Base-by-base conservation (phyloP, 106 monocot species). In the Dendrobium nobile region DNA sequence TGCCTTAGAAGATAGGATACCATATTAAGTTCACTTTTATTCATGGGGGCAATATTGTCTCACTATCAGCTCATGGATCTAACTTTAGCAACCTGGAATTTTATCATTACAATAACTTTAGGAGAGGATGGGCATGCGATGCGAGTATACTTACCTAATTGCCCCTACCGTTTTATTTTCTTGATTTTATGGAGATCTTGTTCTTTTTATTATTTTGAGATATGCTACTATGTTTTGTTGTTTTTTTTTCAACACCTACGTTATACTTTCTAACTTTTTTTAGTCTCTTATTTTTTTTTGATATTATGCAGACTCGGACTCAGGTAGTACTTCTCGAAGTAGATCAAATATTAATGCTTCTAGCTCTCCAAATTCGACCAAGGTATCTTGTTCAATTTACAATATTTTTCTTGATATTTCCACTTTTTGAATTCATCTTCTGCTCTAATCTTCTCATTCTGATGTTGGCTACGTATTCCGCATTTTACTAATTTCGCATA, bases 251-350 rank as follows among this genome's bases (percentile, higher is more conserved):
- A 15, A 76, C 48, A 43, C 74, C 9, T n/a, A 13, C 43, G 19
- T 18, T 0, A 24, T 47, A 76, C 45, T 76, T 76, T 15, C 24
- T n/a, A 4, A n/a, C n/a, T 9, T 20, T 31, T 7, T 3, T 44
- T 20, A 0, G 7, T 72, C 15, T 20, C 5, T 4, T 0, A 0
- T 19, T 75, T 47, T 47, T 26, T 74, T 1, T 76, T 51, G 76
- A 48, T 76, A 48, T 11, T 15, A 0, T 76, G 76, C 48, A 76
- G 76, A 76, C 11, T 48, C 76, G 18, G 76, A 76, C 11, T 76
- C 76, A 7, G 11, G 76, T 48, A 48, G 76, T 27, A 76, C 15
- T 26, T 76, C 76, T 27, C 24, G 76, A 26, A 76, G 76, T 27
- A 8, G 27, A 51, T 76, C 76, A 47, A 76, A 76, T 48, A 37